Evolutionary conservation across 257 asterid species (phyloP).

Genomic region (Ilex aquifolium): DNA sequence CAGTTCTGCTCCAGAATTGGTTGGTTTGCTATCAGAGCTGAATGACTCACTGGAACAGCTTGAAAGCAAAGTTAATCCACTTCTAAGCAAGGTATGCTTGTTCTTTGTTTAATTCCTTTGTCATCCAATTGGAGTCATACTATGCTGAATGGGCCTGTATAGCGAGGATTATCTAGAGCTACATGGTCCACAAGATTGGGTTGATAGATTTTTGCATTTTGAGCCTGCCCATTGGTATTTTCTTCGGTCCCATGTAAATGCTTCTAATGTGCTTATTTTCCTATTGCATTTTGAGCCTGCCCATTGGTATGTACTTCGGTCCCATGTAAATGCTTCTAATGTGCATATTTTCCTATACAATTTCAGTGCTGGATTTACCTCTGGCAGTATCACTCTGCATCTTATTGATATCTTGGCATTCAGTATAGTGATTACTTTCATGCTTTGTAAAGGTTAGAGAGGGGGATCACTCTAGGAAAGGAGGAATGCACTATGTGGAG

Average conservation of each 20-base stretch:
- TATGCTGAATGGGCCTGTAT: too few relatives aligned
- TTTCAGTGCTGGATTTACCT: neutral
- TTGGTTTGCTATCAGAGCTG: constrained; percentile 83
- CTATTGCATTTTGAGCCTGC: too few relatives aligned
- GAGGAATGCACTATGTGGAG: constrained; percentile 61
- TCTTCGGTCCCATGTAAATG: too few relatives aligned
- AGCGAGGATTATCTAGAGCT: too few relatives aligned
- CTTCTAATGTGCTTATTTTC: too few relatives aligned
- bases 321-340: too few relatives aligned
- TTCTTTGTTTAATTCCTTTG: neutral
- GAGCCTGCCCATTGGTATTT: too few relatives aligned
- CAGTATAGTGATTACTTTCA: constrained; percentile 11
- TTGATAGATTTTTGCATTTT: too few relatives aligned
- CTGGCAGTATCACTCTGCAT: neutral
- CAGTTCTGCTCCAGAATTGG: constrained; percentile 93
- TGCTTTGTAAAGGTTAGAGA: constrained; percentile 47
- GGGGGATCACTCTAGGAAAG: constrained; percentile 40
- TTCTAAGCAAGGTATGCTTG: constrained; percentile 53
- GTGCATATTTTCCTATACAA: too few relatives aligned
- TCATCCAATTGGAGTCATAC: neutral
- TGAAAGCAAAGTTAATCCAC: constrained; percentile 77
- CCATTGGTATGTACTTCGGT: too few relatives aligned
- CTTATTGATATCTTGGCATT: constrained; percentile 3
- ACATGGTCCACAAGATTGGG: too few relatives aligned
- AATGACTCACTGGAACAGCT: constrained; percentile 66